phyloP scores from a whole-genome alignment of 2,329 filamentous ascomycete genomes.

The Pseudocercospora vitis region DNA sequence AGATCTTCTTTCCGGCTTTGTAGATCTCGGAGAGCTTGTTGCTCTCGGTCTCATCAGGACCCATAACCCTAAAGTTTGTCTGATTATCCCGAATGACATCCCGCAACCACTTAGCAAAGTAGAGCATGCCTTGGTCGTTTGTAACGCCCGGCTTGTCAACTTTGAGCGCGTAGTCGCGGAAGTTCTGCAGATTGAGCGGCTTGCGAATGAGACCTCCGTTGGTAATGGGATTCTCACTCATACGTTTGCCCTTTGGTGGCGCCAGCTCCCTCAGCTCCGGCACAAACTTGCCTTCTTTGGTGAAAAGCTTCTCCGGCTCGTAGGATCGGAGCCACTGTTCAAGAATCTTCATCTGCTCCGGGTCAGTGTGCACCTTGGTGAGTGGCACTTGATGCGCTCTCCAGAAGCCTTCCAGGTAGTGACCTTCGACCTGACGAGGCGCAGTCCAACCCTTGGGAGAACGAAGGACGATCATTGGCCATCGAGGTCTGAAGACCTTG shows the following conservation, averaged over 20 bases:
- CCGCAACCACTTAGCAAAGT: constrained; percentile 66
- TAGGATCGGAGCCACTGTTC: constrained; percentile 78
- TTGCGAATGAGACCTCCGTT: constrained; percentile 69
- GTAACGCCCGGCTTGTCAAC: constrained; percentile 59
- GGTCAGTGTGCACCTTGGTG: constrained; percentile 65
- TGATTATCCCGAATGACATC: constrained; percentile 67
- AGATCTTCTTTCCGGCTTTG: constrained; percentile 73
- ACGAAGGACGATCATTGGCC: constrained; percentile 78
- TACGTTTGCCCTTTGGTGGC: constrained; percentile 65
- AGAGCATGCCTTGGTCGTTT: constrained; percentile 63
- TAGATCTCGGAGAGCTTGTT: constrained; percentile 75
- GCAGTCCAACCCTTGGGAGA: constrained; percentile 80
- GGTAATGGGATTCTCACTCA: constrained; percentile 74
- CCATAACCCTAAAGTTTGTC: constrained; percentile 71
- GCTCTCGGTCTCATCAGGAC: constrained; percentile 77
- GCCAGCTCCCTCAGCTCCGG: constrained; percentile 64
- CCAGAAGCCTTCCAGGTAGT: constrained; percentile 76
- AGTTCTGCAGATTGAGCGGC: constrained; percentile 68
- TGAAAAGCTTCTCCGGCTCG: constrained; percentile 70
- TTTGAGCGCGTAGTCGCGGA: constrained; percentile 64
- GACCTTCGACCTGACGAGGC: constrained; percentile 68
- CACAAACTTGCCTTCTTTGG: constrained; percentile 62
- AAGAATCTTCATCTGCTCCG: constrained; percentile 63
- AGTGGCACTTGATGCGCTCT: constrained; percentile 76
- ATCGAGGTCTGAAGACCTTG: constrained; percentile 67